phyloP scores from a whole-genome alignment of 2,329 filamentous ascomycete genomes.

The Aureobasidium sp. region DNA sequence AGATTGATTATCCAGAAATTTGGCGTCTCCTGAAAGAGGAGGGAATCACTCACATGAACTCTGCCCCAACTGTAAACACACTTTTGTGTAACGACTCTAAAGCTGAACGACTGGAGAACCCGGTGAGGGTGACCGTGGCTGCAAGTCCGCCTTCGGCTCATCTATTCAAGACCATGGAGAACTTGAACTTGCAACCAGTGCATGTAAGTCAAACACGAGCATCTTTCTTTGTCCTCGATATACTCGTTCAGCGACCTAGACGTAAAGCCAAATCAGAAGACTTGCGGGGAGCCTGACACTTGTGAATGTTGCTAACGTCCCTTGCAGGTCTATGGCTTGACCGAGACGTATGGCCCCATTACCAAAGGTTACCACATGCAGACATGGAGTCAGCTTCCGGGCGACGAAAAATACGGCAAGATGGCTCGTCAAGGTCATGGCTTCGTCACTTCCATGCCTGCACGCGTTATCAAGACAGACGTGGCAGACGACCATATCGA shows the following conservation, averaged over 20 bases:
- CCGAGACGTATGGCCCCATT: constrained; percentile 89
- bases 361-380: constrained; percentile 89
- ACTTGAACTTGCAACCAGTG: constrained; percentile 69
- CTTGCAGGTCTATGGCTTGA: constrained; percentile 81
- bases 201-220: not conserved
- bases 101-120: constrained; percentile 57
- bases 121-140: constrained; percentile 84
- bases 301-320: not conserved
- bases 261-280: constrained; percentile 27
- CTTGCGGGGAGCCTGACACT: no score
- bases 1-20: constrained; percentile 89
- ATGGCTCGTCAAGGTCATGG: constrained; percentile 96
- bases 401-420: constrained; percentile 71
- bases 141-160: constrained; percentile 84
- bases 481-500: constrained; percentile 55
- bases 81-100: constrained; percentile 74
- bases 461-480: constrained; percentile 74
- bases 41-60: constrained; percentile 88
- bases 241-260: not conserved
- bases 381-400: constrained; percentile 67
- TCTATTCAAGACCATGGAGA: constrained; percentile 88
- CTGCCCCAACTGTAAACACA: constrained; percentile 93
- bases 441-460: constrained; percentile 74
- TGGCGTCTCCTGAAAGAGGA: constrained; percentile 85
- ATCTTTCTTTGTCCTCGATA: not conserved